Conservation (phyloP, 306 rosid genomes). For the Pueraria montana region DNA sequence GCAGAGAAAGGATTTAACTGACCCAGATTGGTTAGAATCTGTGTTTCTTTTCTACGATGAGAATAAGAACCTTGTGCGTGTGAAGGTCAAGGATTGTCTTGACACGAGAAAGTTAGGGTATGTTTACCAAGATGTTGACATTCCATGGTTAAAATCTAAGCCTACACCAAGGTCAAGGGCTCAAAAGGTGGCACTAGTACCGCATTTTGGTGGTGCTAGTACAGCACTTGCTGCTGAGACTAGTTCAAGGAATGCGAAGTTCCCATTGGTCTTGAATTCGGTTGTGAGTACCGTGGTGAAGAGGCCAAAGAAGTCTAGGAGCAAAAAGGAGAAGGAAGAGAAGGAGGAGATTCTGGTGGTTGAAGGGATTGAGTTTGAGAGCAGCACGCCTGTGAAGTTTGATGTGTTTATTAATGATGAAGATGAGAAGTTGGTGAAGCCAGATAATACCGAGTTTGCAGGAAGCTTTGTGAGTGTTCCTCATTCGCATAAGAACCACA, state of each 20-base stretch:
- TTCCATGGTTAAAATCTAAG: conserved; percentile 66
- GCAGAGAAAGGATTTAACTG: conserved; percentile 51
- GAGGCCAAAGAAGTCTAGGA: conserved; percentile 67
- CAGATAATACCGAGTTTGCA: conserved; percentile 72
- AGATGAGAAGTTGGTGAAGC: conserved; percentile 56
- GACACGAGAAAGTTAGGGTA: conserved; percentile 65
- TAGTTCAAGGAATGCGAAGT: conserved; percentile 13
- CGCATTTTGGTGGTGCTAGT: conserved; percentile 6
- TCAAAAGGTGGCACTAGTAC: not conserved
- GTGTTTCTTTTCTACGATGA: conserved; percentile 78
- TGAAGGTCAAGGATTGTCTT: conserved; percentile 67
- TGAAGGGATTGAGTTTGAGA: conserved; percentile 71
- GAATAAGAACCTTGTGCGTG: conserved; percentile 67
- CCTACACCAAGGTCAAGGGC: conserved; percentile 54
- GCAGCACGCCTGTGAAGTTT: conserved; percentile 57
- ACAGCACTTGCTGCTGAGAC: conserved; percentile 56
- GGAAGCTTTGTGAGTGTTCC: conserved; percentile 87
- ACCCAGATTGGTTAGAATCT: conserved; percentile 70
- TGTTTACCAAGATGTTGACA: conserved; percentile 66
- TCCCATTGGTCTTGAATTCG: conserved; percentile 58
- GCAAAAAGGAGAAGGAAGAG: conserved; percentile 59
- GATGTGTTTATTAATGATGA: conserved; percentile 82
- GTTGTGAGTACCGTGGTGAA: conserved; percentile 56
- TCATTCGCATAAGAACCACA: conserved; percentile 57
- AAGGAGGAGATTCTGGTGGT: conserved; percentile 65